Base-by-base conservation (phyloP, 2,329 filamentous ascomycete genomes). In the Phialophora macrospora region DNA sequence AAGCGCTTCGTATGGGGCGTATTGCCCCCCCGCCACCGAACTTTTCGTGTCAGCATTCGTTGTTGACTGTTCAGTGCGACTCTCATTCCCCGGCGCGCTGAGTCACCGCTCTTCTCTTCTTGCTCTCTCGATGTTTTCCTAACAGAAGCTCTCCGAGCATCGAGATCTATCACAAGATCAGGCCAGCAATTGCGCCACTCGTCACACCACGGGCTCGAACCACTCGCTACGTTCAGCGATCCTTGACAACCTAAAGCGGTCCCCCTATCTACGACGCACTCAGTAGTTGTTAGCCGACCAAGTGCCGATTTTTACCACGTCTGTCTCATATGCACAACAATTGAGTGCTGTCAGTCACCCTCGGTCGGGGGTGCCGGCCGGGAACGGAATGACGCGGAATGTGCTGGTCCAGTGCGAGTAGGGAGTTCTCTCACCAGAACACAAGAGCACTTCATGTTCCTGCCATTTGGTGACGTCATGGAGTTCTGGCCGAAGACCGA, bases 151-250 rank as follows among this genome's bases (percentile, higher is more conserved):
- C 38, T 20, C 14, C 14, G 14, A 2, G 38, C 38, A 44, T 44
- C 38, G 38, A 0, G 38, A 44, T 44, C 38, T 44, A n/a, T 44
- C 17, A 44, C 38, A 44, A 44, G 38, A 20, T 8, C 38, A 44
- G 38, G 48, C 48, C 22, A 26, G 48, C 26, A 24, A 52, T 52
- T 28, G 20, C 11, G 20, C 48, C 48, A 52, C 48, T 52, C 12
- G 26, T 52, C 48, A 52, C 48, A 52, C 48, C 48, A 52, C 48
- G 48, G 48, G 48, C 14, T 52, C 22, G 22, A 28, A 28, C 48
- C 38, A 44, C 17, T 44, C 17, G 38, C 38, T 44, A 44, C 14
- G 8, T n/a, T 44, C 14, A 44, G 38, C 2, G 38, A 8, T 44
- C n/a, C 14, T 44, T 44, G 17, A 44, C 38, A 44, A n/a, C 38